phyloP scores from a whole-genome alignment of 2,329 filamentous ascomycete genomes.

The Corynespora cassiicola region DNA sequence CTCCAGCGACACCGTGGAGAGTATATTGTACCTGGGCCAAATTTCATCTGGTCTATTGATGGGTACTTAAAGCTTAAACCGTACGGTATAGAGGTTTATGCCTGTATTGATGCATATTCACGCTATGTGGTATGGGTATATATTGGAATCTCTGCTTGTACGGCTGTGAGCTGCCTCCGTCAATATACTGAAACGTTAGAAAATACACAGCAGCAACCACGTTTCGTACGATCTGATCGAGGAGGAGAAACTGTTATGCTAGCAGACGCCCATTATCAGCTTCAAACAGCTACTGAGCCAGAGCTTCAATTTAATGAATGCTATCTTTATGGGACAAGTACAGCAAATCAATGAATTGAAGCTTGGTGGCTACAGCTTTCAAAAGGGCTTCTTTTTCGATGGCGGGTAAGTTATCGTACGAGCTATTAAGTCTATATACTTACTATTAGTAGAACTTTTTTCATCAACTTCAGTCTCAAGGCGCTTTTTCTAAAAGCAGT shows the following conservation, averaged over 20 bases:
- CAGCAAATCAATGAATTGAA: conserved; percentile 2
- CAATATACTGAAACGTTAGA: conserved; percentile 1
- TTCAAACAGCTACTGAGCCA: neutral
- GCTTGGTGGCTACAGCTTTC: conserved; percentile 1
- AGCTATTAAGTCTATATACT: neutral
- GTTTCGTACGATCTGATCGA: conserved; percentile 1
- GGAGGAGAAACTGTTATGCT: conserved; percentile 1
- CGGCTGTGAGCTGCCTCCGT: neutral
- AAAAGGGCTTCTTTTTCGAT: conserved; percentile 1
- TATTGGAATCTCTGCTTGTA: conserved; percentile 1
- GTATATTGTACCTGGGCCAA: conserved; percentile 2
- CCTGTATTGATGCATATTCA: conserved; percentile 4
- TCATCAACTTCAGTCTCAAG: neutral
- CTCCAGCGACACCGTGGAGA: neutral
- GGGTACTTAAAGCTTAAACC: conserved; percentile 1
- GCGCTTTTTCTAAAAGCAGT: neutral
- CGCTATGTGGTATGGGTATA: conserved; percentile 3
- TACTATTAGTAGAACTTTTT: neutral
- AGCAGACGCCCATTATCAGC: neutral
- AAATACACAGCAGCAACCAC: neutral
- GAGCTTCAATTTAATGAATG: conserved; percentile 1
- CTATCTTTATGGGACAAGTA: conserved; percentile 4
- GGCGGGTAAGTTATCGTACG: conserved; percentile 3
- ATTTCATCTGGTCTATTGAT: conserved; percentile 3
- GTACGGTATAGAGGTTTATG: conserved; percentile 1